Evolutionary conservation across 768 basidiomycete genomes (phyloP), one percentile per base, ranked within the genome.

Genomic region (Rickenella mellea): DNA sequence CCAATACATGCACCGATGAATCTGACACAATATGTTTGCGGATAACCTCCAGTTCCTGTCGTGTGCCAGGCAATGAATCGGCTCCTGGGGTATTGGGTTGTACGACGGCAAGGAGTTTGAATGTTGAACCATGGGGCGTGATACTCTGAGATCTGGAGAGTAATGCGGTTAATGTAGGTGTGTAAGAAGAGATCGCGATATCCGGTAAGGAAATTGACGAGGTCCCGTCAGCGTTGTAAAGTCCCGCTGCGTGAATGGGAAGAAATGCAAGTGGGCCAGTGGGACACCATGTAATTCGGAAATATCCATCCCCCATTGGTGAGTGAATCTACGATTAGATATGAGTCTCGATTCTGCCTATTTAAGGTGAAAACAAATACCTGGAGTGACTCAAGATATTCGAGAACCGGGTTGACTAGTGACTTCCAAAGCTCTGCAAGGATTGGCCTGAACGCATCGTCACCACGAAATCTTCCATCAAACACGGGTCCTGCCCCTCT

Each of bases 201-300:
- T 30, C 49, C 43, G 1, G 49, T 7, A 40, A 51, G 35, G 40
- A 47, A n/a, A n/a, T n/a, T n/a, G n/a, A n/a, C n/a, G n/a, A n/a
- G n/a, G n/a, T n/a, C 48, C 8, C 22, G 20, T 1, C 21, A 40
- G 11, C 45, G 40, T 17, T 43, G 46, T 41, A 61, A 5, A 55
- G 48, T 1, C 62, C 63, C 1, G 63, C 55, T 1, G 56, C 61
- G 26, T 63, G 63, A 30, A 63, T 41, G 2, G 61, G 63, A 24
- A 63, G 46, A 8, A 59, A 50, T 2, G 56, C 46, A 17, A 61
- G 39, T 27, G 47, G 55, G 5, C 62, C 59, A 11, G 63, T 59
- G 2, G 57, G 55, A 27, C 59, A 64, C 63, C 63, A 63, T 51
- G 55, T 59, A 38, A 62, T 51, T n/a, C n/a, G n/a, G n/a, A n/a